Evolutionary conservation across 2,329 filamentous ascomycete genomes (phyloP).

Genomic region (Colletotrichum sublineola): DNA sequence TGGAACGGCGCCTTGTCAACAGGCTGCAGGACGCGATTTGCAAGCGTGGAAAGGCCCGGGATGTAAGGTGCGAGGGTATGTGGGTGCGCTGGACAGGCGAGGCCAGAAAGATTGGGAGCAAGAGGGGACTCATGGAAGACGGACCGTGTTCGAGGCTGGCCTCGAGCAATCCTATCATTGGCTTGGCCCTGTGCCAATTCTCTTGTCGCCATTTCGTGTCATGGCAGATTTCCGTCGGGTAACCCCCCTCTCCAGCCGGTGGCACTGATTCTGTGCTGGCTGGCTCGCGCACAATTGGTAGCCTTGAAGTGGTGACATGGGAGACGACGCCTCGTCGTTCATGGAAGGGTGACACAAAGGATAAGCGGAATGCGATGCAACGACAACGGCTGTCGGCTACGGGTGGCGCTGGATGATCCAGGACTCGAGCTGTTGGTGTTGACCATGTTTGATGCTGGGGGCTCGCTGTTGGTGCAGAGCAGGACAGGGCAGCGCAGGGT

Average conservation of each 20-base stretch:
- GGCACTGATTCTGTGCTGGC: slow-evolving; percentile 1
- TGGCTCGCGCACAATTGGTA: not conserved
- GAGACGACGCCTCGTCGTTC: slow-evolving; percentile 9
- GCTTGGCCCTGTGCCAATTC: slow-evolving; percentile 31
- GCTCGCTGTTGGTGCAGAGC: not conserved
- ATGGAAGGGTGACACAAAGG: slow-evolving; percentile 26
- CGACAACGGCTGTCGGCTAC: slow-evolving; percentile 33
- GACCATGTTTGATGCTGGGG: not conserved
- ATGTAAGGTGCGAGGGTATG: not conserved
- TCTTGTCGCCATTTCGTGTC: slow-evolving; percentile 18
- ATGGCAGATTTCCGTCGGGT: not conserved
- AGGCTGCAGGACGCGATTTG: slow-evolving; percentile 1
- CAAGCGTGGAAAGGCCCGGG: slow-evolving; percentile 26
- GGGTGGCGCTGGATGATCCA: slow-evolving; percentile 8
- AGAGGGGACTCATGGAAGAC: not conserved
- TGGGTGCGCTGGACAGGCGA: slow-evolving; percentile 17
- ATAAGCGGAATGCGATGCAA: slow-evolving; percentile 31
- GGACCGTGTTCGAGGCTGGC: slow-evolving; percentile 35
- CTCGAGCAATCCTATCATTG: slow-evolving; percentile 28
- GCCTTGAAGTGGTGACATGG: not conserved
- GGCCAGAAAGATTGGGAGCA: slow-evolving; percentile 7
- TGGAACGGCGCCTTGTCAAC: slow-evolving; percentile 22
- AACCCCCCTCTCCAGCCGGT: slow-evolving; percentile 9
- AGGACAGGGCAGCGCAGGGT: not conserved
- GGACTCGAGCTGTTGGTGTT: slow-evolving; percentile 10